A percentile compares a stretch with the other conserved stretches of the same genome.
Conservation (phyloP, 1,139 yeast species). For the Arxiozyma slooffiae region DNA sequence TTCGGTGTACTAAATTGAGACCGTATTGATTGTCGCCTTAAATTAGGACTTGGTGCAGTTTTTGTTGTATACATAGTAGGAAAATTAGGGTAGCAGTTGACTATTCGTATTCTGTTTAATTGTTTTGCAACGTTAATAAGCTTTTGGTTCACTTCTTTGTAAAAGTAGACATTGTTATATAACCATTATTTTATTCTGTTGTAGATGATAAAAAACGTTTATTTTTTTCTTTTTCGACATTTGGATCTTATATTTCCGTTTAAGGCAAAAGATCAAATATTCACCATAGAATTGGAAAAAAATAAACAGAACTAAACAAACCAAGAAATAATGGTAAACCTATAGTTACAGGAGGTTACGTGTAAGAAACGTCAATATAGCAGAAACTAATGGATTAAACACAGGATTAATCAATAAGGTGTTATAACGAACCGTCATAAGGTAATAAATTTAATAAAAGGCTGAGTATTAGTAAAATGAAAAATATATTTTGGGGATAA, state of each 20-base stretch:
- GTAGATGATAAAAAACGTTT: neutral
- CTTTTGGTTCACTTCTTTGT: no score
- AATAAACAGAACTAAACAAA: neutral
- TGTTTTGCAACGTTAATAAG: neutral
- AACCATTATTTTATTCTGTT: neutral
- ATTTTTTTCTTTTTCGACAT: neutral
- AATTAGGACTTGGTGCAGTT: slow-evolving; percentile 7
- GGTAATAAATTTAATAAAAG: no score
- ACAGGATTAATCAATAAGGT: no score
- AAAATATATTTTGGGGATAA: neutral
- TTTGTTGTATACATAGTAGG: neutral
- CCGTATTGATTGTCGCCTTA: slow-evolving; percentile 9
- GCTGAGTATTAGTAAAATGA: neutral
- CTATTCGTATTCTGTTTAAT: neutral
- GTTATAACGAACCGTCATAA: no score
- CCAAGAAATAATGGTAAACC: neutral
- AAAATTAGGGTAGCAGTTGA: neutral
- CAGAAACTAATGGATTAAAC: no score
- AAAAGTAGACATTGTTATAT: no score
- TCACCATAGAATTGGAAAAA: neutral
- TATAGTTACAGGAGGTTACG: no score
- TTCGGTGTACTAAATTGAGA: slow-evolving; percentile 4
- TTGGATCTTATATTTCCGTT: neutral
- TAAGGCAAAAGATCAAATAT: neutral
- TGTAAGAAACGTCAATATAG: no score